phyloP scores from a whole-genome alignment of 495 filamentous ascomycete genomes.

The Aspergillus funiculosus region DNA sequence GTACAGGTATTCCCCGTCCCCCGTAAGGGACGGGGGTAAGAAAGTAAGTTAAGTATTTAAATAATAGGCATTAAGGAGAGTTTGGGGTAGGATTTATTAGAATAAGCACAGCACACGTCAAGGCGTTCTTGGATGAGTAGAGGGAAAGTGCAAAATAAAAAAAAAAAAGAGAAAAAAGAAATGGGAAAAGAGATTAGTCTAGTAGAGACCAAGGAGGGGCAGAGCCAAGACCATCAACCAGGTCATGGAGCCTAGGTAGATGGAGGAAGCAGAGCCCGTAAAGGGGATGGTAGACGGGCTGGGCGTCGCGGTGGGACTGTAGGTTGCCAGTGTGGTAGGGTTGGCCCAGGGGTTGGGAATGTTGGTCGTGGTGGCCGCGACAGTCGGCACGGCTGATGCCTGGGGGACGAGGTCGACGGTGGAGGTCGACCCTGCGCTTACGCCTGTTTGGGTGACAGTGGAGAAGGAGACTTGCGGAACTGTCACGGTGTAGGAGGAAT shows the following conservation, averaged over 20 bases:
- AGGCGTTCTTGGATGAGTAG: too few species aligned
- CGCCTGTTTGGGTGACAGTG: constrained; percentile 39
- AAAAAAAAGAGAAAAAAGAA: not conserved
- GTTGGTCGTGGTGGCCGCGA: not conserved
- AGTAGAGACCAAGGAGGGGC: constrained; percentile 5
- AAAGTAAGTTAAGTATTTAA: too few species aligned
- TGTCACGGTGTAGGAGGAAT: constrained; percentile 57
- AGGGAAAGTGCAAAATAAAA: constrained; percentile 2
- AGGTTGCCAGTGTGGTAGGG: constrained; percentile 4
- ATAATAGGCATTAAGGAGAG: too few species aligned
- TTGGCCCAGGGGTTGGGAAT: constrained; percentile 11
- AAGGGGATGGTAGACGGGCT: not conserved
- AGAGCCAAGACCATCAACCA: constrained; percentile 9
- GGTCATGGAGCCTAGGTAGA: constrained; percentile 2
- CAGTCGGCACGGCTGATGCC: constrained; percentile 2
- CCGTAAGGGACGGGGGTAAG: too few species aligned
- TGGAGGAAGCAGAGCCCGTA: constrained; percentile 7
- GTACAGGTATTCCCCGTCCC: too few species aligned
- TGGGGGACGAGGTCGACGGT: constrained; percentile 23
- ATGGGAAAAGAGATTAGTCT: not conserved
- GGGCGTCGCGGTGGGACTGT: not conserved
- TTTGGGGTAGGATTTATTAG: too few species aligned
- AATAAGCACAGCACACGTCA: too few species aligned
- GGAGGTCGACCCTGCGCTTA: constrained; percentile 15
- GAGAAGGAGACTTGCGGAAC: constrained; percentile 72